phyloP scores from a whole-genome alignment of 164 flowering plant species.

The Paratinospora sagittata region DNA sequence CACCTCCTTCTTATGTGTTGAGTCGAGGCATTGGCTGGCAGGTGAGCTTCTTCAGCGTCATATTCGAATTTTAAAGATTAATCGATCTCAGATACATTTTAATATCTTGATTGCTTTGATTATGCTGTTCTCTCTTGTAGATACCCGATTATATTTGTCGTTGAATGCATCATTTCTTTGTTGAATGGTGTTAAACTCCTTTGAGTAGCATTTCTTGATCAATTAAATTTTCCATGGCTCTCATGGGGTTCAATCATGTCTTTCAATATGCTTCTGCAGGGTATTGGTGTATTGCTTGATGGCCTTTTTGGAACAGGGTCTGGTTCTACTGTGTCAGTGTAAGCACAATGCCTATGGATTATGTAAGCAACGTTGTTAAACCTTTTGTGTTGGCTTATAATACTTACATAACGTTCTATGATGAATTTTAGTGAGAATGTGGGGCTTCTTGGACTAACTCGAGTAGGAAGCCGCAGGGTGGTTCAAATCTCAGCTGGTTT shows the following conservation, averaged over 20 bases:
- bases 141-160: too few relatives aligned
- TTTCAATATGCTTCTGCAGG: slow-evolving; percentile 37
- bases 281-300: slow-evolving; percentile 83
- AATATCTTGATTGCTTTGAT: too few relatives aligned
- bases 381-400: slow-evolving; percentile 4
- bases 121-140: too few relatives aligned
- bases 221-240: not conserved
- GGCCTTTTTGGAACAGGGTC: slow-evolving; percentile 90
- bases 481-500: slow-evolving; percentile 95
- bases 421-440: slow-evolving; percentile 75
- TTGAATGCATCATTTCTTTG: too few relatives aligned
- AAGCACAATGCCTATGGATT: not conserved
- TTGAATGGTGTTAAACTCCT: too few relatives aligned
- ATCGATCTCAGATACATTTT: too few relatives aligned
- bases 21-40: slow-evolving; percentile 99
- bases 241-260: not conserved
- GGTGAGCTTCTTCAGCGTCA: slow-evolving; percentile 34
- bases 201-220: not conserved
- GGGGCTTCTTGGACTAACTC: slow-evolving; percentile 91
- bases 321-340: slow-evolving; percentile 72
- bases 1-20: slow-evolving; percentile 95
- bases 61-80: not conserved
- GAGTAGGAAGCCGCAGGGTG: slow-evolving; percentile 98
- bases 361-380: not conserved
- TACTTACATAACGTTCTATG: slow-evolving; percentile 10